phyloP scores from a whole-genome alignment of 768 basidiomycete species.

The Boletus sp. region DNA sequence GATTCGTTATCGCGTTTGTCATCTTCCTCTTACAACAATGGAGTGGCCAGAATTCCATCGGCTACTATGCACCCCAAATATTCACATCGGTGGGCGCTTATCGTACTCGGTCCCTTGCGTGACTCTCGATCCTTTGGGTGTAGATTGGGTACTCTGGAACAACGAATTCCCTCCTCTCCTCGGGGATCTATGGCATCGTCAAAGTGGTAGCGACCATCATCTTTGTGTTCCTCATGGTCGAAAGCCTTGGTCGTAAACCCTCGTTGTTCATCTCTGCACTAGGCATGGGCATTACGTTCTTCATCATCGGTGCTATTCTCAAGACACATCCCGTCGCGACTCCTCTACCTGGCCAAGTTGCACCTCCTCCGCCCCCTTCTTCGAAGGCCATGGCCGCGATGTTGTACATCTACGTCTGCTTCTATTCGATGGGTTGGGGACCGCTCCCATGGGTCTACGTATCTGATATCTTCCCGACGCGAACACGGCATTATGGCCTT shows the following conservation, averaged over 20 bases:
- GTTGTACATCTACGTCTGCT: constrained; percentile 84
- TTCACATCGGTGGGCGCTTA: constrained; percentile 53
- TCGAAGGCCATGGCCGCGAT: constrained; percentile 80
- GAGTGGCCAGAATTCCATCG: constrained; percentile 81
- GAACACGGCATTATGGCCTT: constrained; percentile 79
- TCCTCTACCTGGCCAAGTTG: constrained; percentile 37
- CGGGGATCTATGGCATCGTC: constrained; percentile 66
- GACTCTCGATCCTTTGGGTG: background rate
- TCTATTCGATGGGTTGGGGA: constrained; percentile 88
- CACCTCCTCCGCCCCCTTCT: constrained; percentile 44
- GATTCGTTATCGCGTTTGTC: constrained; percentile 80
- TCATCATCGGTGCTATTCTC: constrained; percentile 80
- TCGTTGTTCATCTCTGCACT: constrained; percentile 71
- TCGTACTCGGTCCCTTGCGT: background rate
- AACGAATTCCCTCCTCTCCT: constrained; percentile 62
- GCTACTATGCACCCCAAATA: constrained; percentile 73
- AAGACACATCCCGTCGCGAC: constrained; percentile 63
- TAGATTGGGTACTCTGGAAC: constrained; percentile 65
- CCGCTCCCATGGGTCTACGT: constrained; percentile 67
- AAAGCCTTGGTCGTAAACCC: constrained; percentile 63
- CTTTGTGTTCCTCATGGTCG: constrained; percentile 67
- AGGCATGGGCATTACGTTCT: constrained; percentile 79
- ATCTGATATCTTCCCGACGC: constrained; percentile 83
- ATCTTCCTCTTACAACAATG: constrained; percentile 83
- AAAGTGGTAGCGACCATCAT: constrained; percentile 64